A percentile compares a stretch with the other conserved stretches of the same genome.
Evolutionary conservation across 2,329 filamentous ascomycete genomes (phyloP).

Genomic region (Diplodia corticola): DNA sequence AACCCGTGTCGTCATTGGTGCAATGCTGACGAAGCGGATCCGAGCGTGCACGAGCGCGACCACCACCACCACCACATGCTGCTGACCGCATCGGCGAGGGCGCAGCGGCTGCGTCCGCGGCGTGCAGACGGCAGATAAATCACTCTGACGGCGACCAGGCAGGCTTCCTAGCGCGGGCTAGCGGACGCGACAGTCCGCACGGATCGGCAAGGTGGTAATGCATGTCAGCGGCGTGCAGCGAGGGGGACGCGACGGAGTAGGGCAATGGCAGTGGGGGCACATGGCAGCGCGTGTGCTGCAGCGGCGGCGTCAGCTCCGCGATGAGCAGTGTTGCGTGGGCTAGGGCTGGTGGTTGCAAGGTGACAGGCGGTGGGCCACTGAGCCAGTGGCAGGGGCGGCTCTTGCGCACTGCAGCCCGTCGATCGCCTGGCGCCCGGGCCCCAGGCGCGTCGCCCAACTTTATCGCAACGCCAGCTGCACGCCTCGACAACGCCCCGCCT

Average conservation of each 20-base stretch:
- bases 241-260: not conserved
- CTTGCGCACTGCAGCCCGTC: not conserved
- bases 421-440: not conserved
- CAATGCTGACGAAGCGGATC: not conserved
- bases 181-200: not conserved
- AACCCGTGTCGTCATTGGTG: not conserved
- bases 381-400: not conserved
- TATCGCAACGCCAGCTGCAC: constrained; percentile 9
- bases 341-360: not conserved
- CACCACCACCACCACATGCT: not conserved
- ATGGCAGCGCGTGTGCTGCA: not conserved
- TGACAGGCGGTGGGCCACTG: not conserved
- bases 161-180: too few species aligned
- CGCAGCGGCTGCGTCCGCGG: not conserved
- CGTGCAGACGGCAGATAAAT: not conserved
- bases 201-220: not conserved
- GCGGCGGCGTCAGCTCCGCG: constrained; percentile 6
- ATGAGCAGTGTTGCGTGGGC: not conserved
- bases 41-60: not conserved
- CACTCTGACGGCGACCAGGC: not conserved
- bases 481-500: not conserved
- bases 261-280: not conserved
- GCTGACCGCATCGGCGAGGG: not conserved
- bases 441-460: constrained; percentile 12
- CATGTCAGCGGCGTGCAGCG: constrained; percentile 9